phyloP scores from a whole-genome alignment of 768 basidiomycete species.

The Termitomyces sp. region DNA sequence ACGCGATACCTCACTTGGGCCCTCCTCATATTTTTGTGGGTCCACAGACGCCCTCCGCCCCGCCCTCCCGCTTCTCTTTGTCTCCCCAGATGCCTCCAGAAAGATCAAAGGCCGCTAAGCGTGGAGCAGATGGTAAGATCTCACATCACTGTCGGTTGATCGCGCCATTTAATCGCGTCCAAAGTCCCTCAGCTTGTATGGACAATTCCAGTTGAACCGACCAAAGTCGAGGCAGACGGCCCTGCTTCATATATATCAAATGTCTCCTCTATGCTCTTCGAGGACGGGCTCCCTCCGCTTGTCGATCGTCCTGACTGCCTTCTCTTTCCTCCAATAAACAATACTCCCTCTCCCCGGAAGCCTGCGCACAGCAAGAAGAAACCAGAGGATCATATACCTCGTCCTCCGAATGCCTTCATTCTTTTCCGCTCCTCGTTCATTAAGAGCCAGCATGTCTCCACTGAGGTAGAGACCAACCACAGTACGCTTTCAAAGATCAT shows the following conservation, averaged over 20 bases:
- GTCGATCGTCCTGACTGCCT: slow-evolving; percentile 35
- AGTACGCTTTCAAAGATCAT: slow-evolving; percentile 83
- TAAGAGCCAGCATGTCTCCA: slow-evolving; percentile 70
- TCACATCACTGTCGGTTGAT: background rate
- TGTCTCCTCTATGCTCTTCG: slow-evolving; percentile 47
- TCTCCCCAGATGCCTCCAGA: slow-evolving; percentile 38
- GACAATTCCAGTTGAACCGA: slow-evolving; percentile 35
- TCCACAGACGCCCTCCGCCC: slow-evolving; percentile 10
- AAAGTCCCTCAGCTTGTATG: slow-evolving; percentile 40
- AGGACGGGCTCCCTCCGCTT: slow-evolving; percentile 36
- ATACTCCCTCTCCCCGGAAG: slow-evolving; percentile 31
- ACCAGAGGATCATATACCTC: slow-evolving; percentile 71
- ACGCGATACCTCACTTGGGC: slow-evolving; percentile 18
- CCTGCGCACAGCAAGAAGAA: slow-evolving; percentile 64
- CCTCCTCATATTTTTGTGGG: slow-evolving; percentile 13
- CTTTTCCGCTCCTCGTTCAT: slow-evolving; percentile 83
- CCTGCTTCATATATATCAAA: slow-evolving; percentile 52
- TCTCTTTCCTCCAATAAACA: slow-evolving; percentile 52
- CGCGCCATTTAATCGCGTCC: slow-evolving; percentile 5
- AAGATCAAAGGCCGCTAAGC: slow-evolving; percentile 35
- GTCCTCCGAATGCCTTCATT: slow-evolving; percentile 84
- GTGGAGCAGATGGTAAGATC: slow-evolving; percentile 29
- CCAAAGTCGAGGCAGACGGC: slow-evolving; percentile 18
- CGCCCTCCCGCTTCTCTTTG: slow-evolving; percentile 4
- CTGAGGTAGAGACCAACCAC: slow-evolving; percentile 76